Evolutionary conservation across 768 basidiomycete species (phyloP).

Genomic region (Termitomyces sp.): DNA sequence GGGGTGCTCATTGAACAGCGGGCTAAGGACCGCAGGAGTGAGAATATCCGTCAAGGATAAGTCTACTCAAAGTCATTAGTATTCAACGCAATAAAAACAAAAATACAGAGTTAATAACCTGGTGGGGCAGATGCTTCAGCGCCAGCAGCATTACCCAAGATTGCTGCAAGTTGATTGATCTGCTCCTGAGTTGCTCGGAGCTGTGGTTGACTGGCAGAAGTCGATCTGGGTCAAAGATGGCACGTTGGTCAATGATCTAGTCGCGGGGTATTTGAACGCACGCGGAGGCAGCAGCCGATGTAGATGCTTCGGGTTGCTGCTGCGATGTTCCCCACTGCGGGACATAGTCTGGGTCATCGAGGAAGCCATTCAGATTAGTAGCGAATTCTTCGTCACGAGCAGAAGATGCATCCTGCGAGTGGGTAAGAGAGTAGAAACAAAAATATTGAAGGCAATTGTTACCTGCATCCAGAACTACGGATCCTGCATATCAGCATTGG

Average conservation of each 20-base stretch:
- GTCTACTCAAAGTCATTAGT: conserved; percentile 32
- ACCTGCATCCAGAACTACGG: conserved; percentile 88
- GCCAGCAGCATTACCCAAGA: conserved; percentile 45
- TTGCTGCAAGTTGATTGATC: conserved; percentile 54
- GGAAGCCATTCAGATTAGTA: conserved; percentile 64
- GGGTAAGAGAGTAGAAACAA: background rate
- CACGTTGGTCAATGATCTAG: background rate
- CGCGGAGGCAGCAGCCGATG: conserved; percentile 38
- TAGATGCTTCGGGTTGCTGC: conserved; percentile 39
- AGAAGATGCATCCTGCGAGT: conserved; percentile 57
- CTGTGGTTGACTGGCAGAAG: conserved; percentile 16
- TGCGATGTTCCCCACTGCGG: conserved; percentile 52
- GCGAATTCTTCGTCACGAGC: conserved; percentile 71
- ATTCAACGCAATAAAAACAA: background rate
- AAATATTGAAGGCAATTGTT: background rate
- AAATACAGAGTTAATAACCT: conserved; percentile 21
- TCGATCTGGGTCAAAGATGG: background rate
- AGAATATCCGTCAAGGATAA: conserved; percentile 72
- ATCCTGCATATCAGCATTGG: conserved; percentile 3
- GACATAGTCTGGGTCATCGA: conserved; percentile 62
- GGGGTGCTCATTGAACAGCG: conserved; percentile 69
- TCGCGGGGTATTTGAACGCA: conserved; percentile 16
- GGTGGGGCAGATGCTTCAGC: conserved; percentile 24
- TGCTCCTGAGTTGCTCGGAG: conserved; percentile 60
- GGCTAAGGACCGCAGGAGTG: conserved; percentile 66